Evolutionary conservation across 2,329 filamentous ascomycete genomes (phyloP), one percentile per base, ranked within the genome.

Genomic region (Cladophialophora psammophila): DNA sequence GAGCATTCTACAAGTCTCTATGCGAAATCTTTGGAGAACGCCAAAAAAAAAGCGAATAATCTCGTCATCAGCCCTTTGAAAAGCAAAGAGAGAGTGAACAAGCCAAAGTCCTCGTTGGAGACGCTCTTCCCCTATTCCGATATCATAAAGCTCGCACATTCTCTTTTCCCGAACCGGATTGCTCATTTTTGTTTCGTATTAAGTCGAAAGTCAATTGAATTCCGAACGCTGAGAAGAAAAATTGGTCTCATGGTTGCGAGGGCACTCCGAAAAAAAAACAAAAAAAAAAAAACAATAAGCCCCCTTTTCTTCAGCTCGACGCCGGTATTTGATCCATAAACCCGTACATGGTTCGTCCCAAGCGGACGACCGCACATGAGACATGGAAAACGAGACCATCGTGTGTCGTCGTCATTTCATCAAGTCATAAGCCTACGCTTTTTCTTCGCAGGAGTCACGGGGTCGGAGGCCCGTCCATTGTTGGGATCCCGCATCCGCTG

Each of bases 401-500:
- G 56, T 70, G 53, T 64, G 53, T 64, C 66, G 57, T 68, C 68
- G 53, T 70, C 20, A 38, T 59, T 64, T 71, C 67, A 59, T 69
- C 63, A 69, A 63, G 65, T 71, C 69, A 69, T 69, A 38, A 71
- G 45, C 58, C 60, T 66, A 57, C 60, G 67, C 54, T 65, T 50
- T 50, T 50, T 69, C 63, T 71, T 71, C 26, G 67, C 63, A 59
- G 67, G 69, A 26, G 70, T 71, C n/a, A 65, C 54, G 36, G 70
- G 55, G 4, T 69, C 70, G 52, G 67, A 69, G 54, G 70, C 67
- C 53, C 63, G 64, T 31, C 64, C 60, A n/a, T 68, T 65, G 52
- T 69, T 69, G 18, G 69, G 67, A 53, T 69, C 67, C 32, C 70
- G 66, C 64, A 73, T 72, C n/a, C 72, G 69, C 56, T 73, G 72